These are phyloP conservation scores for Penicillium sp. DNA, from an alignment of 2,329 filamentous ascomycete genomes.

Conservation along the genomic window DNA sequence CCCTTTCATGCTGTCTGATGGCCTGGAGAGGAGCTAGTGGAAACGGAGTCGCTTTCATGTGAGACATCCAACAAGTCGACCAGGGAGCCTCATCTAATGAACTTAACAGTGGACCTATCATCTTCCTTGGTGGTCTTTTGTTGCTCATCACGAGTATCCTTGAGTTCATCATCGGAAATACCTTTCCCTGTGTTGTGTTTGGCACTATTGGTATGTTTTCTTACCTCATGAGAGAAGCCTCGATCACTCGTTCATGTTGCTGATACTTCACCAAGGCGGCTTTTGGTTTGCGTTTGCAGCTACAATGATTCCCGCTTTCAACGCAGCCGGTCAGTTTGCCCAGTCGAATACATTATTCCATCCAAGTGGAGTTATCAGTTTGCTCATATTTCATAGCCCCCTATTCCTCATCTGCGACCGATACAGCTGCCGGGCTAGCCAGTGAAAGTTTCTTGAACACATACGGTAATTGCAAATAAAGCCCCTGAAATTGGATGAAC, in stretches of 20 bases:
- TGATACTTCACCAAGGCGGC: constrained; percentile 27
- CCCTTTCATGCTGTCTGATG: constrained; percentile 28
- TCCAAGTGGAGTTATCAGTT: constrained; percentile 34
- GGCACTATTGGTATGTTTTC: constrained; percentile 45
- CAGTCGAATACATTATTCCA: constrained; percentile 52
- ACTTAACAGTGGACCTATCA: constrained; percentile 45
- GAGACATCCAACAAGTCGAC: constrained; percentile 3
- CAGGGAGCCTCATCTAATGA: neutral
- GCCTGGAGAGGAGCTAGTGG: constrained; percentile 28
- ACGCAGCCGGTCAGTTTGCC: constrained; percentile 49
- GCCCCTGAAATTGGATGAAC: neutral
- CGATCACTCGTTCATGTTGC: neutral
- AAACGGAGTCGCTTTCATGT: constrained; percentile 27
- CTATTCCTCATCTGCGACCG: constrained; percentile 25
- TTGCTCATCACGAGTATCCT: constrained; percentile 53
- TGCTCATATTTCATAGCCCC: constrained; percentile 17
- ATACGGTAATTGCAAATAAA: constrained; percentile 15
- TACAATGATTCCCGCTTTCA: constrained; percentile 55
- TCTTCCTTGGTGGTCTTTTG: constrained; percentile 56
- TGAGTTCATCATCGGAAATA: constrained; percentile 60
- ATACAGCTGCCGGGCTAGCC: constrained; percentile 26
- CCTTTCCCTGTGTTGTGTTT: constrained; percentile 60
- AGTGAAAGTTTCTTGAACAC: constrained; percentile 26
- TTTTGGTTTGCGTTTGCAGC: constrained; percentile 60
- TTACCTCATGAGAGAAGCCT: neutral